A percentile compares a stretch with the other conserved stretches of the same genome.
Evolutionary conservation across 371 early-diverging fungal species (phyloP).

Genomic region (Fennellomyces sp.): DNA sequence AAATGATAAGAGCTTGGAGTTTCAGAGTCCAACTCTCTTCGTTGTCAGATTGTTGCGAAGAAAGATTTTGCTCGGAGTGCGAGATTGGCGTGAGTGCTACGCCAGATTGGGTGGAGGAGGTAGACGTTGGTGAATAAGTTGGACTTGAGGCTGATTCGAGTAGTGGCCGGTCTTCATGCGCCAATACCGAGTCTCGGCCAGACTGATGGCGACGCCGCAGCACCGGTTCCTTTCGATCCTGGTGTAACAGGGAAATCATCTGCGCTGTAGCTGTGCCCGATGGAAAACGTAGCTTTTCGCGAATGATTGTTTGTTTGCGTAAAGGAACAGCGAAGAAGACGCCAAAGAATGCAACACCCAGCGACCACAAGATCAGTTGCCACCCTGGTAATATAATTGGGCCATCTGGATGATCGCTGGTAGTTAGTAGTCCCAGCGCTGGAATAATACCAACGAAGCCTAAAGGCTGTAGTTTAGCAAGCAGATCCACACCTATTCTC

Average conservation of each 20-base stretch:
- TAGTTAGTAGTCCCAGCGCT: slow-evolving; percentile 69
- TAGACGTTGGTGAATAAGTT: slow-evolving; percentile 3
- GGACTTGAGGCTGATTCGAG: slow-evolving; percentile 1
- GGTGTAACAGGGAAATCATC: slow-evolving; percentile 81
- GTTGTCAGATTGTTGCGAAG: slow-evolving; percentile 10
- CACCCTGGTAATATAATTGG: slow-evolving; percentile 47
- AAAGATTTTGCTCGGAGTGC: not conserved
- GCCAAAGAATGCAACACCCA: slow-evolving; percentile 88
- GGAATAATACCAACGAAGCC: slow-evolving; percentile 83
- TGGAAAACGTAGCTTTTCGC: slow-evolving; percentile 83
- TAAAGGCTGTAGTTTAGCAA: slow-evolving; percentile 5
- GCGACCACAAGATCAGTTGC: slow-evolving; percentile 74
- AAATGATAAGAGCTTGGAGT: slow-evolving; percentile 49
- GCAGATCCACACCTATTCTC: not conserved
- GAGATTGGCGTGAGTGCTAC: slow-evolving; percentile 5
- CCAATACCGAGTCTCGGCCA: not conserved
- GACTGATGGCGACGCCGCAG: slow-evolving; percentile 5
- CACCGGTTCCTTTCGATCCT: slow-evolving; percentile 19
- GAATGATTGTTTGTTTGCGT: slow-evolving; percentile 76
- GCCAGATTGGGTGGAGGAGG: slow-evolving; percentile 5
- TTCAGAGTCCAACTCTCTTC: slow-evolving; percentile 67
- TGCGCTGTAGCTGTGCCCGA: slow-evolving; percentile 89
- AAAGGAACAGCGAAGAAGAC: slow-evolving; percentile 90
- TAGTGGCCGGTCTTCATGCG: slow-evolving; percentile 12
- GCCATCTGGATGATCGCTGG: slow-evolving; percentile 50